phyloP scores from a whole-genome alignment of 148 eudicot species.

The Cornus florida region DNA sequence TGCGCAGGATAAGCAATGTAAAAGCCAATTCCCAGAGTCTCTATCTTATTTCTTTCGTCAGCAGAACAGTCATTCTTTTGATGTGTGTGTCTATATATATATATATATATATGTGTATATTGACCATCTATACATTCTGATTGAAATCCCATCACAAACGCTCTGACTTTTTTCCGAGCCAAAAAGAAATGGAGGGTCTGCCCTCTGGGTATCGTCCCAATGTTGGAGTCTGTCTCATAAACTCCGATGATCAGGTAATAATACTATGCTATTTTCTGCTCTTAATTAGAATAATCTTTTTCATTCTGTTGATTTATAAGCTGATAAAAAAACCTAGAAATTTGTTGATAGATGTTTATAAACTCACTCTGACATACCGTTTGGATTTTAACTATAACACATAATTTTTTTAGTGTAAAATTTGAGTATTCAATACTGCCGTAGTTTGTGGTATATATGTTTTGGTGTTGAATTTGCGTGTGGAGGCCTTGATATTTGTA shows the following conservation, averaged over 20 bases:
- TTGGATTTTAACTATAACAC: not conserved
- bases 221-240: constrained; percentile 93
- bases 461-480: not conserved
- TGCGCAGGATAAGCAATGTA: constrained; percentile 19
- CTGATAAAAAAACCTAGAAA: not conserved
- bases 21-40: not conserved
- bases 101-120: too few relatives aligned
- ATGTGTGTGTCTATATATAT: not conserved
- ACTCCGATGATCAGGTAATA: constrained; percentile 68
- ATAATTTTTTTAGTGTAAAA: not conserved
- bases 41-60: not conserved
- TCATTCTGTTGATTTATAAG: not conserved
- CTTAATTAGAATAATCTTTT: not conserved
- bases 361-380: not conserved
- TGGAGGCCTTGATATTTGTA: not conserved
- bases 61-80: not conserved
- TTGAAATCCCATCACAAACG: not conserved
- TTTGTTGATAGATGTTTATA: not conserved
- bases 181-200: constrained; percentile 62
- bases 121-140: constrained; percentile 7
- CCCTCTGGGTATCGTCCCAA: constrained; percentile 96
- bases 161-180: not conserved
- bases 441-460: not conserved
- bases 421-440: not conserved
- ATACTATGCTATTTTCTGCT: not conserved